These are phyloP conservation scores for Ceratocystis eucalypticola DNA, from an alignment of 2,329 filamentous ascomycete genomes.

Conservation along the genomic window DNA sequence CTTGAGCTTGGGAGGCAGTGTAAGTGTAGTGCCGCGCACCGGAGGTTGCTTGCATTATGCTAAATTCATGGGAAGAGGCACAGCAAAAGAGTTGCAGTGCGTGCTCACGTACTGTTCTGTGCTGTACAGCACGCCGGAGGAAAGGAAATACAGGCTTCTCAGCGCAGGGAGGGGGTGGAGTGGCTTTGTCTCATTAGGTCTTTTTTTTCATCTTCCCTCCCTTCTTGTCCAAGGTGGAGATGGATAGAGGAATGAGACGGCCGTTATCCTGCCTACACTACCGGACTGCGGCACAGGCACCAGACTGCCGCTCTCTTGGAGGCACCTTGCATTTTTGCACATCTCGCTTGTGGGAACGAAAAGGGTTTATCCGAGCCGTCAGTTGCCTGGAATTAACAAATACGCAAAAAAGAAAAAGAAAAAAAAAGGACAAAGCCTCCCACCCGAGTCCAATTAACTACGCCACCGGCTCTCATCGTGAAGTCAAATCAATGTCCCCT, in stretches of 20 bases:
- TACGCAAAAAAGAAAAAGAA: background rate
- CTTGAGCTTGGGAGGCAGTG: background rate
- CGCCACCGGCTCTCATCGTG: too few relatives aligned
- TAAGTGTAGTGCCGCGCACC: background rate
- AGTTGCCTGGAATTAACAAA: background rate
- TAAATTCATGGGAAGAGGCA: conserved; percentile 2
- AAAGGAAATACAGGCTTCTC: background rate
- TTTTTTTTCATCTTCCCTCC: background rate
- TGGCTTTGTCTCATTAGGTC: background rate
- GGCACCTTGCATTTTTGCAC: background rate
- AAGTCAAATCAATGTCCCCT: too few relatives aligned
- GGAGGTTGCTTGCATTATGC: background rate
- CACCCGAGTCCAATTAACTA: too few relatives aligned
- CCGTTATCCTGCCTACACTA: background rate
- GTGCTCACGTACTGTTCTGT: background rate
- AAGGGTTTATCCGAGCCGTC: conserved; percentile 1
- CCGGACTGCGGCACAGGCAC: background rate
- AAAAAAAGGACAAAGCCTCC: too few relatives aligned
- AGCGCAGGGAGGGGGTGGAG: background rate
- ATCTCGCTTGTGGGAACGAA: background rate
- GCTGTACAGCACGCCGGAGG: background rate
- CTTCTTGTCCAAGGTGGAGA: background rate
- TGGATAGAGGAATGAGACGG: background rate
- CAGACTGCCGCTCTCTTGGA: background rate
- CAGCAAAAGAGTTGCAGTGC: background rate